Evolutionary conservation across 2,329 filamentous ascomycete species (phyloP).

Genomic region (Colletotrichum costaricense): DNA sequence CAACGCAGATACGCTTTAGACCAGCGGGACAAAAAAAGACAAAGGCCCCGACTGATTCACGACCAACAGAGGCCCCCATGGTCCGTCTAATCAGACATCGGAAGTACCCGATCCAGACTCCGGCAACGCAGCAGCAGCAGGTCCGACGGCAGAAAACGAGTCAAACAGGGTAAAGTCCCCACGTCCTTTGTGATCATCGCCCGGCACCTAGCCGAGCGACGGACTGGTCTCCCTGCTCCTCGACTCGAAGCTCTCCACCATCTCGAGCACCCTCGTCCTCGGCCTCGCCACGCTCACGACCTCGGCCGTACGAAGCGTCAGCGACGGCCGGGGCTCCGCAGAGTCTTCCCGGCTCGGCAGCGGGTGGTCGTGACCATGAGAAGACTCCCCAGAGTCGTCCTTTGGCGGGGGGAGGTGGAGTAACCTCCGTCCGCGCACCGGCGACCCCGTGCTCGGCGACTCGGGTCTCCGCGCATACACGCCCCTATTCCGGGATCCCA

Average conservation of each 20-base stretch:
- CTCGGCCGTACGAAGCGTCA: conserved; percentile 57
- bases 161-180: neutral
- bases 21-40: too few relatives aligned
- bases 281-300: conserved; percentile 56
- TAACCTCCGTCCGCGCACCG: conserved; percentile 28
- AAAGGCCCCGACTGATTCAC: too few relatives aligned
- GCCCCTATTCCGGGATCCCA: neutral
- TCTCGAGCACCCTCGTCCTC: conserved; percentile 60
- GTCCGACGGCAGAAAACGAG: neutral
- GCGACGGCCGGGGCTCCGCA: conserved; percentile 43
- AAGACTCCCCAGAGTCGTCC: neutral
- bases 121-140: neutral
- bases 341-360: conserved; percentile 33
- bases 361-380: neutral
- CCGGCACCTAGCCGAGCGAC: conserved; percentile 13
- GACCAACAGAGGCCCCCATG: too few relatives aligned
- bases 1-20: too few relatives aligned
- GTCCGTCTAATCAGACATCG: too few relatives aligned
- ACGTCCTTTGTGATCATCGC: neutral
- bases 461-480: conserved; percentile 10
- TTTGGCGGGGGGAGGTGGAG: conserved; percentile 35
- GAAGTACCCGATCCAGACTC: too few relatives aligned
- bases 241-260: conserved; percentile 68
- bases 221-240: conserved; percentile 55
- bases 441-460: conserved; percentile 22